Conservation (phyloP, 148 eudicot genomes). For the Linanthus parryae region DNA sequence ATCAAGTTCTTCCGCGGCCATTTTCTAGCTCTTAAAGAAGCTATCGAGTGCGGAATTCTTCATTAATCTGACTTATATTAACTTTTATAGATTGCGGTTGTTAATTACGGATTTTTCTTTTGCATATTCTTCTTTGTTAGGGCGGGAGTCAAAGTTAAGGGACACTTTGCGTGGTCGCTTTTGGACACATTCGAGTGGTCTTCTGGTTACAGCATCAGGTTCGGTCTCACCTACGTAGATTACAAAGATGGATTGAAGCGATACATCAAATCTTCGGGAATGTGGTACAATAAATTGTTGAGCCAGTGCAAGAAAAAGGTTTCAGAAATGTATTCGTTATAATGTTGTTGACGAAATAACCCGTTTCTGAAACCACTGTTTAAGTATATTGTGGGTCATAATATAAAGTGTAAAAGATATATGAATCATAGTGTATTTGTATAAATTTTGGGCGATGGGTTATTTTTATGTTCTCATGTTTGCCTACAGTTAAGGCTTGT, state of each 20-base stretch:
- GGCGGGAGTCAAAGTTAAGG: slow-evolving; percentile 9
- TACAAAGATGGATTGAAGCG: slow-evolving; percentile 8
- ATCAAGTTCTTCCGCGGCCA: slow-evolving; percentile 9
- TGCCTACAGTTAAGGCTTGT: no score
- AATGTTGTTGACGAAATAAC: no score
- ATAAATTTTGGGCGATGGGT: no score
- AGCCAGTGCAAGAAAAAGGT: neutral
- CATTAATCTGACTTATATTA: neutral
- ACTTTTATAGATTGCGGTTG: no score
- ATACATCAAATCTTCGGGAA: slow-evolving; percentile 9
- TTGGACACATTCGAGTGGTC: slow-evolving; percentile 17
- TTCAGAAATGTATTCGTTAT: no score
- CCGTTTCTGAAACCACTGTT: no score
- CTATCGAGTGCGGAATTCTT: slow-evolving; percentile 13
- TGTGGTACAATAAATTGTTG: slow-evolving; percentile 9
- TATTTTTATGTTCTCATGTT: no score
- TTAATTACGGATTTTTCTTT: neutral
- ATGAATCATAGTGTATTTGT: no score
- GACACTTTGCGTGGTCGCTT: slow-evolving; percentile 19
- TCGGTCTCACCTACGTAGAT: slow-evolving; percentile 16
- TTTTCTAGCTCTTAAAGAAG: slow-evolving; percentile 8
- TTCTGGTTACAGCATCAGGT: slow-evolving; percentile 11
- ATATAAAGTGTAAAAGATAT: no score
- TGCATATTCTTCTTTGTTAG: neutral
- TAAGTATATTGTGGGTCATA: no score